A percentile compares a stretch with the other conserved stretches of the same genome.
These are phyloP conservation scores for Aspergillus alliaceus DNA, from an alignment of 2,329 filamentous ascomycete species.

Conservation along the genomic window DNA sequence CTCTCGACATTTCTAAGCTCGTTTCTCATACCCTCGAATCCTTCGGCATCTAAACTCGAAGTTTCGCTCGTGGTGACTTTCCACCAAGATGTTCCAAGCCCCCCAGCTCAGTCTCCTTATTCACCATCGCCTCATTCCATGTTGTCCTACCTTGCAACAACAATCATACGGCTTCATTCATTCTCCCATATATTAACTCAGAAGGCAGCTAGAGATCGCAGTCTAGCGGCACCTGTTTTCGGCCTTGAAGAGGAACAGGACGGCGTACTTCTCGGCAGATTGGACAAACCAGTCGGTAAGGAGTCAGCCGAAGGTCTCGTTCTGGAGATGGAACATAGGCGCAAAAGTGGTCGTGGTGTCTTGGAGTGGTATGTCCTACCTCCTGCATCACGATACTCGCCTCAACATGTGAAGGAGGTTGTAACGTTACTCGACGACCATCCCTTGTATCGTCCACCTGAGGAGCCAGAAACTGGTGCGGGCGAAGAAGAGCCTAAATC, in stretches of 20 bases:
- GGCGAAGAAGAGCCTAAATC: slow-evolving; percentile 63
- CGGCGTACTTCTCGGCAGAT: slow-evolving; percentile 71
- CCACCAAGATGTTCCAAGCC: slow-evolving; percentile 74
- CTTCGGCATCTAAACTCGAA: slow-evolving; percentile 31
- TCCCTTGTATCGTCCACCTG: slow-evolving; percentile 61
- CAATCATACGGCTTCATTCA: slow-evolving; percentile 72
- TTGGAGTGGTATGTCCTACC: slow-evolving; percentile 66
- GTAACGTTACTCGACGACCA: slow-evolving; percentile 73
- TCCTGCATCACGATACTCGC: slow-evolving; percentile 44
- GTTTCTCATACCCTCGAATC: slow-evolving; percentile 57
- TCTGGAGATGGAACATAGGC: slow-evolving; percentile 79
- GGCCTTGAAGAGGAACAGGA: slow-evolving; percentile 76
- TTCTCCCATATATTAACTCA: slow-evolving; percentile 72
- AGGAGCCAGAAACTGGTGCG: slow-evolving; percentile 38
- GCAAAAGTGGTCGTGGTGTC: slow-evolving; percentile 77
- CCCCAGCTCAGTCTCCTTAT: slow-evolving; percentile 37
- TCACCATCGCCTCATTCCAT: slow-evolving; percentile 69
- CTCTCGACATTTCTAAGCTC: slow-evolving; percentile 70
- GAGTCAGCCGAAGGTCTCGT: slow-evolving; percentile 62
- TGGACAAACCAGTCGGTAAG: slow-evolving; percentile 33
- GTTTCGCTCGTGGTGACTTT: slow-evolving; percentile 77
- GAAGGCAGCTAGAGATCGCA: slow-evolving; percentile 74
- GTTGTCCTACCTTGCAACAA: slow-evolving; percentile 83
- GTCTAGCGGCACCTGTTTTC: slow-evolving; percentile 72
- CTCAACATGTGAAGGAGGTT: slow-evolving; percentile 51